These are phyloP conservation scores for Fusarium equiseti DNA, from an alignment of 2,329 filamentous ascomycete genomes.

Conservation along the genomic window DNA sequence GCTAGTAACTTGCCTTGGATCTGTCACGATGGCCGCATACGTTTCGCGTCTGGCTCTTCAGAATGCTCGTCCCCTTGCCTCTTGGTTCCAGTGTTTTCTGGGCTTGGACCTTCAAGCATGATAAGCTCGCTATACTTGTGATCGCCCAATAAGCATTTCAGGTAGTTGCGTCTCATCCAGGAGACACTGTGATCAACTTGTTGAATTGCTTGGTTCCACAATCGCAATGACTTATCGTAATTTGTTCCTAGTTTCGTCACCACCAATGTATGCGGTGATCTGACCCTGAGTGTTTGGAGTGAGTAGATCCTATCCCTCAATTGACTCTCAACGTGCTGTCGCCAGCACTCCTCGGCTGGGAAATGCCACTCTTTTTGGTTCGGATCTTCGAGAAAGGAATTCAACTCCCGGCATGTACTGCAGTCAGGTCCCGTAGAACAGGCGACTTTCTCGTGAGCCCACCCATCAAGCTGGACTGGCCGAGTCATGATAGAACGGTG, in stretches of 20 bases:
- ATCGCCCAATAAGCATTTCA: slow-evolving; percentile 5
- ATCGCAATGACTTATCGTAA: not conserved
- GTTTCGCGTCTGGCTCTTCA: not conserved
- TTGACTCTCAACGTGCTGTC: not conserved
- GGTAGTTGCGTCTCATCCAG: slow-evolving; percentile 2
- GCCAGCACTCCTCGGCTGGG: not conserved
- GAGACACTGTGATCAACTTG: not conserved
- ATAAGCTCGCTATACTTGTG: slow-evolving; percentile 9
- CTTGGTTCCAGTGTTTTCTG: not conserved
- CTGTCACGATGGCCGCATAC: not conserved
- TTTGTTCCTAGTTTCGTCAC: slow-evolving; percentile 11
- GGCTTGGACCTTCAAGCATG: not conserved
- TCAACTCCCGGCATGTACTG: not conserved
- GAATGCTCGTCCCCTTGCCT: not conserved
- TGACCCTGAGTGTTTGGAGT: not conserved
- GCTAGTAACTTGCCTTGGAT: not conserved
- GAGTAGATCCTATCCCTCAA: slow-evolving; percentile 7
- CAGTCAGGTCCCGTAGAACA: not conserved
- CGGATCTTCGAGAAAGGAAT: slow-evolving; percentile 11
- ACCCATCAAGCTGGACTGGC: slow-evolving; percentile 1
- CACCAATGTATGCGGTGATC: not conserved
- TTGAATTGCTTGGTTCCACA: not conserved
- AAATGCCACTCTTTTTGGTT: not conserved
- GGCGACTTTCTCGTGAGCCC: slow-evolving; percentile 1
- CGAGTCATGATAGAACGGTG: slow-evolving; percentile 3